Conservation (phyloP, 2,329 filamentous ascomycete species). For the Pseudogymnoascus sp. region DNA sequence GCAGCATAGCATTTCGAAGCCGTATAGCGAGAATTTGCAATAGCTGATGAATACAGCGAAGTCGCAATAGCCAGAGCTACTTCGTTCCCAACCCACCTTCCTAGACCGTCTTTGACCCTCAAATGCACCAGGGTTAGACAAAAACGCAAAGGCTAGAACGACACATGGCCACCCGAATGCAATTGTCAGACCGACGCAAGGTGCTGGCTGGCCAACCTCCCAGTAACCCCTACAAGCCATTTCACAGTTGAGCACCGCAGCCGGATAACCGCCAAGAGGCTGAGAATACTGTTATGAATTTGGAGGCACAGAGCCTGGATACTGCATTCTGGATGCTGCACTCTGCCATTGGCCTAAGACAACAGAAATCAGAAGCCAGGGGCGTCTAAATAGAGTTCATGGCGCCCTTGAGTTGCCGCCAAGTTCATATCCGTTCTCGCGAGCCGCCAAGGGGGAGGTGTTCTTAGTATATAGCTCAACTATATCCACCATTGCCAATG, state of each 20-base stretch:
- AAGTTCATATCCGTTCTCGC: neutral
- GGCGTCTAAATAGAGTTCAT: neutral
- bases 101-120: neutral
- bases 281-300: neutral
- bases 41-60: neutral
- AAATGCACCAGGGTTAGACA: neutral
- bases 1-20: neutral
- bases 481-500: neutral
- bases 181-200: neutral
- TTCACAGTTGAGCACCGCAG: neutral
- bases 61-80: neutral
- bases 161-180: neutral
- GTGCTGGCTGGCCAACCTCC: neutral
- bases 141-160: neutral
- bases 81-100: neutral
- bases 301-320: neutral
- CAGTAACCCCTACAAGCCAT: neutral
- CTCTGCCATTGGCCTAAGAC: neutral
- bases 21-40: neutral
- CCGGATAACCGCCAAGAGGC: neutral
- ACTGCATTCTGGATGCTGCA: neutral
- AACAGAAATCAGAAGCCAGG: neutral
- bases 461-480: neutral
- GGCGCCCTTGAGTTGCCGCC: neutral
- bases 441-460: neutral